Percentiles rank a stretch among this genome's conserved stretches.
Evolutionary conservation across 2,329 filamentous ascomycete species (phyloP).

Genomic region (Monilinia aucupariae): DNA sequence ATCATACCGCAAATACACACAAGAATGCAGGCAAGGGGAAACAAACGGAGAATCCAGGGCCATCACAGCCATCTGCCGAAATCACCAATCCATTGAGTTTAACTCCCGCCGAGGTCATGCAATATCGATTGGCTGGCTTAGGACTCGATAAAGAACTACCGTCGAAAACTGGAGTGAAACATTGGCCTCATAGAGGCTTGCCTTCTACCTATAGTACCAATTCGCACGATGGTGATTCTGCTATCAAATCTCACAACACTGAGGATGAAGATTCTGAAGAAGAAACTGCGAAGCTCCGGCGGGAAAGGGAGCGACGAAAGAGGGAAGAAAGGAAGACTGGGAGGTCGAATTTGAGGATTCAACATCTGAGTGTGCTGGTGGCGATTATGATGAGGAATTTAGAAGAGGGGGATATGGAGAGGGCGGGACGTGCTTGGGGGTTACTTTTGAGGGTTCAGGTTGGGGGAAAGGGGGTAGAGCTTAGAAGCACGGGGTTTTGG

Average conservation of each 20-base stretch:
- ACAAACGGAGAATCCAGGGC: not conserved
- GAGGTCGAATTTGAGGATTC: conserved; percentile 38
- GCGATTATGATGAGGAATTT: conserved; percentile 69
- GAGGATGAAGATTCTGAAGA: conserved; percentile 17
- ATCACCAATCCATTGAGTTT: conserved; percentile 52
- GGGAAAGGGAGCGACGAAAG: conserved; percentile 9
- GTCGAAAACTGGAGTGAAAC: conserved; percentile 28
- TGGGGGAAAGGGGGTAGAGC: conserved; percentile 54
- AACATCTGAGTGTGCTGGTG: conserved; percentile 62
- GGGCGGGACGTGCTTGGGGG: conserved; percentile 70
- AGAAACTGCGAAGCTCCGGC: conserved; percentile 22
- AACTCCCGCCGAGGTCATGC: conserved; percentile 45
- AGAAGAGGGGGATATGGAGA: conserved; percentile 60
- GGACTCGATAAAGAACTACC: conserved; percentile 43
- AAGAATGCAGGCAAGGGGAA: not conserved
- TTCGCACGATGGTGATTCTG: not conserved
- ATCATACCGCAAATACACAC: not conserved
- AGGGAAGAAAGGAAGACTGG: conserved; percentile 16
- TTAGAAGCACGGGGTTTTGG: conserved; percentile 69
- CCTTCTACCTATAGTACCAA: conserved; percentile 18
- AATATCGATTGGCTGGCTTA: conserved; percentile 51
- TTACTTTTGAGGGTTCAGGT: conserved; percentile 62
- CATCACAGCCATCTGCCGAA: conserved; percentile 15
- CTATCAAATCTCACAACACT: not conserved
- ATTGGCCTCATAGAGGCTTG: conserved; percentile 50